Percentiles rank a stretch among this genome's conserved stretches.
phyloP scores from a whole-genome alignment of 2,329 filamentous ascomycete genomes.

The Diaporthe caulivora region DNA sequence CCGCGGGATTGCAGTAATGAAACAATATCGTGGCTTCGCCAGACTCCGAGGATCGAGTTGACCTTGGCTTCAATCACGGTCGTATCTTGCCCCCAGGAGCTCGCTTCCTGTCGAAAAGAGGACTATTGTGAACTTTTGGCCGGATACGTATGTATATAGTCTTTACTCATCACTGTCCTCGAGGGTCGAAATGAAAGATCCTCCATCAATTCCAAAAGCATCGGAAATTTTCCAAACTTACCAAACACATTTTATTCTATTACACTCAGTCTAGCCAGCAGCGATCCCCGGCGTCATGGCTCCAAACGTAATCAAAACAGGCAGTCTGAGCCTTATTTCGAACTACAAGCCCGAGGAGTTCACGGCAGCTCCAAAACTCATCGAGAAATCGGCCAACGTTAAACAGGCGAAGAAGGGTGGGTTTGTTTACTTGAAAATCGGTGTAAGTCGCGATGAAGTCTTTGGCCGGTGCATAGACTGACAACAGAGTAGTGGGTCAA shows the following conservation, averaged over 20 bases:
- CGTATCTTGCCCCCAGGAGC: background rate
- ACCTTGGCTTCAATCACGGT: background rate
- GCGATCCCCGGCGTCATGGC: background rate
- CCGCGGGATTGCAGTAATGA: background rate
- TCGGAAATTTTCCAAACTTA: no score
- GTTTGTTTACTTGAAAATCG: background rate
- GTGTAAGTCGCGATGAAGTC: background rate
- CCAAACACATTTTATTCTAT: background rate
- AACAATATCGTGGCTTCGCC: background rate
- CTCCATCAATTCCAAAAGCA: no score
- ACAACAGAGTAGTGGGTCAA: background rate
- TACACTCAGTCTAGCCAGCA: background rate
- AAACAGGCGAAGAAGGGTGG: background rate
- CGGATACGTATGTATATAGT: background rate
- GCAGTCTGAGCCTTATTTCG: background rate
- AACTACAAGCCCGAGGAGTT: background rate
- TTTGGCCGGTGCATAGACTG: background rate
- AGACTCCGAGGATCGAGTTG: background rate
- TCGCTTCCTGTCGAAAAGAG: background rate
- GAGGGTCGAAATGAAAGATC: rapidly evolving
- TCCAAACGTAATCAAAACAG: background rate
- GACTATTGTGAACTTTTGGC: no score
- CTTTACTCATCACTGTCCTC: background rate
- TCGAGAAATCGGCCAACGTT: background rate
- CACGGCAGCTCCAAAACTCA: background rate